These are phyloP conservation scores for Pseudogymnoascus sp. DNA, from an alignment of 2,329 filamentous ascomycete species.

Conservation along the genomic window DNA sequence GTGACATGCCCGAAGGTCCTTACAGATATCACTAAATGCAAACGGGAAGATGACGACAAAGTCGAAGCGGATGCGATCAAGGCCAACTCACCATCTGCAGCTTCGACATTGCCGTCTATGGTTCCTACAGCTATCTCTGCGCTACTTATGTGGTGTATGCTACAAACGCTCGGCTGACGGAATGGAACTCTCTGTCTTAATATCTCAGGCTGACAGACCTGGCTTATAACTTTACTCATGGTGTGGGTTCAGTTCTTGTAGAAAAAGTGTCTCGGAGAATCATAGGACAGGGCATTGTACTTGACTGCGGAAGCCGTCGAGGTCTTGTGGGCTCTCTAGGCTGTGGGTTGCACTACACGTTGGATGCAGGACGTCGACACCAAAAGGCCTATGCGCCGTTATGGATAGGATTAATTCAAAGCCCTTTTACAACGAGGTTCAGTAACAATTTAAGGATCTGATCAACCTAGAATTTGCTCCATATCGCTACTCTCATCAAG, in stretches of 20 bases:
- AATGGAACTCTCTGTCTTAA: background rate
- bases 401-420: conserved; percentile 8
- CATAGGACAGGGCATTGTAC: background rate
- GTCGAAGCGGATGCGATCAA: background rate
- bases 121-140: background rate
- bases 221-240: background rate
- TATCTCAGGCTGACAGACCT: conserved; percentile 5
- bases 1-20: background rate
- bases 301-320: background rate
- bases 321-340: background rate
- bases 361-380: conserved; percentile 5
- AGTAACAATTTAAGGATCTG: background rate
- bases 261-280: background rate
- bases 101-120: background rate
- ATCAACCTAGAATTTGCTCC: background rate
- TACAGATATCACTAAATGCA: background rate
- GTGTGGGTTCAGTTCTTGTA: conserved; percentile 3
- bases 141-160: background rate
- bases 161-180: background rate
- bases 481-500: background rate
- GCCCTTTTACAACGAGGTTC: background rate
- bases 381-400: conserved; percentile 4
- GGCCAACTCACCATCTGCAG: background rate
- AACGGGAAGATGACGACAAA: conserved; percentile 11
- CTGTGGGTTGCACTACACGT: background rate